Base-by-base conservation (phyloP, 768 basidiomycete genomes). In the Nidula microcarpa region DNA sequence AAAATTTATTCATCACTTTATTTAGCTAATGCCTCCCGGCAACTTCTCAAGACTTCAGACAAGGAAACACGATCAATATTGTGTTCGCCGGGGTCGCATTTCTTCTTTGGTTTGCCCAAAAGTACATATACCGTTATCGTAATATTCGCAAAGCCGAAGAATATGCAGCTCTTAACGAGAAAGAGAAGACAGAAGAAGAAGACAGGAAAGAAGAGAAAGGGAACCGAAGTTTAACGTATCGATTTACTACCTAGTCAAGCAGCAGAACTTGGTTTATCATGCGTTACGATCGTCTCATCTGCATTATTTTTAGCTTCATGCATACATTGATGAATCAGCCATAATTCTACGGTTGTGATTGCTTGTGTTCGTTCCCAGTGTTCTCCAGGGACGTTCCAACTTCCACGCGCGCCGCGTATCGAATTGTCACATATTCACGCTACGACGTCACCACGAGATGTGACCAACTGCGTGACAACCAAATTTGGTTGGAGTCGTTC, bases 1-100 rank as follows among this genome's bases (percentile, higher is more conserved):
- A n/a, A 14, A n/a, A 30, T 30, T 30, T 30, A 30, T 30, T 30
- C 23, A 30, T 46, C 13, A 18, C 6, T 45, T 14, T 43, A 6
- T 39, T 17, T 46, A 6, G 14, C 10, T 14, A 10, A 14, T 10
- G 44, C 44, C 13, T n/a, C 23, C 13, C 23, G 13, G 9, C 10
- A 14, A n/a, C 14, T 35, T 6, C 33, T 3, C 43, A 66, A 30
- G 70, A 67, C 36, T 73, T 72, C 59, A 68, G 62, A 45, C 62
- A 65, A 0, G 71, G 71, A 16, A 73, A 71, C 37, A 56, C 66
- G 13, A 65, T 69, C 60, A 73, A 73, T 56, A 73, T 73, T 53
- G 65, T 54, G 16, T 69, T 73, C 51, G 69, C 71, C 5, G 61
- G 55, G 3, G 60, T 60, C 3, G 65, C 70, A 1, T 67, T 68